phyloP scores from a whole-genome alignment of 345 rosid species.

The Mercurialis annua region DNA sequence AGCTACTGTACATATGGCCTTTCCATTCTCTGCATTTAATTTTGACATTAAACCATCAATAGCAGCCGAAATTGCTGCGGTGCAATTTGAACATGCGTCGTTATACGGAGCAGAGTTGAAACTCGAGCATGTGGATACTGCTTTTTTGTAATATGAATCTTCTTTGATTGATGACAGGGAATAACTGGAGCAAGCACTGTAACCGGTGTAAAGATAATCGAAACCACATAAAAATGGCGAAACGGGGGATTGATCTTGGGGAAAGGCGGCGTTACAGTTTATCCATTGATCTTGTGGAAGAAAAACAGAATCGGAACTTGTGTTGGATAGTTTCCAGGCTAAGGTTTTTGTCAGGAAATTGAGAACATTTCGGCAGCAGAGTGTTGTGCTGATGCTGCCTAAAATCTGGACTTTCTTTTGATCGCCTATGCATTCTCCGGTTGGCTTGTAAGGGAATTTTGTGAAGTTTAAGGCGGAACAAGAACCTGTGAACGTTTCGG shows the following conservation, averaged over 20 bases:
- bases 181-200: slow-evolving; percentile 31
- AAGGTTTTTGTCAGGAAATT: slow-evolving; percentile 33
- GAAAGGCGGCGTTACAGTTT: slow-evolving; percentile 22
- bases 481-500: neutral
- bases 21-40: neutral
- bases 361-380: slow-evolving; percentile 51
- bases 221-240: slow-evolving; percentile 36
- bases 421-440: slow-evolving; percentile 35
- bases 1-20: slow-evolving; percentile 33
- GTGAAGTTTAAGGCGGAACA: slow-evolving; percentile 31
- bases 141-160: slow-evolving; percentile 7
- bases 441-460: slow-evolving; percentile 41
- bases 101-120: slow-evolving; percentile 34
- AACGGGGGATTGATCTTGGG: slow-evolving; percentile 19
- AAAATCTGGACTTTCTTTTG: slow-evolving; percentile 27
- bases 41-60: slow-evolving; percentile 8
- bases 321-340: slow-evolving; percentile 28
- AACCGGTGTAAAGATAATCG: slow-evolving; percentile 26
- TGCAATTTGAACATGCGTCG: slow-evolving; percentile 28
- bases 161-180: slow-evolving; percentile 20
- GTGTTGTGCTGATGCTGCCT: slow-evolving; percentile 33
- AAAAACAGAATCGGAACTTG: slow-evolving; percentile 21
- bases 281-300: slow-evolving; percentile 33
- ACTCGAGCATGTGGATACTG: slow-evolving; percentile 27
- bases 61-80: slow-evolving; percentile 10